Percentiles rank a stretch among this genome's conserved stretches.
These are phyloP conservation scores for Fusarium subglutinans DNA, from an alignment of 2,329 filamentous ascomycete genomes.

Conservation along the genomic window DNA sequence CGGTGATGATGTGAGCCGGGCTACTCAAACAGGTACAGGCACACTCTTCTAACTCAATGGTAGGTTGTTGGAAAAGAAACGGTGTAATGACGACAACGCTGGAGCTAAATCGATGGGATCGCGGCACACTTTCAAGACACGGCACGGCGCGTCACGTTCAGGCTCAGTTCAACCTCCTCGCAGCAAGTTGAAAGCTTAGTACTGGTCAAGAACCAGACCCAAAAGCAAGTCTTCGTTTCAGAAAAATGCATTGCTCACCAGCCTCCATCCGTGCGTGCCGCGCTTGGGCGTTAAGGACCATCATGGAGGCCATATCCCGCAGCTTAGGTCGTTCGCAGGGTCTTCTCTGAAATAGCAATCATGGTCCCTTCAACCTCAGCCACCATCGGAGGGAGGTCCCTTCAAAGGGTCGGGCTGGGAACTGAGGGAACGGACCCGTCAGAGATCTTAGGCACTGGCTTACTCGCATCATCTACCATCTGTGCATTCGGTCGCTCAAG, in stretches of 20 bases:
- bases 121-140: constrained; percentile 18
- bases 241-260: neutral
- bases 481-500: constrained; percentile 35
- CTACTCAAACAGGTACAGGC: neutral
- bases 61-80: neutral
- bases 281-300: constrained; percentile 12
- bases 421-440: constrained; percentile 32
- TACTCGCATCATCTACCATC: constrained; percentile 31
- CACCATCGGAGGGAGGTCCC: constrained; percentile 24
- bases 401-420: constrained; percentile 11
- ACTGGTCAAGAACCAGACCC: neutral
- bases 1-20: constrained; percentile 24
- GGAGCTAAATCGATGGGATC: constrained; percentile 27
- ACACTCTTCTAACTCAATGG: neutral
- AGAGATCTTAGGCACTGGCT: constrained; percentile 26
- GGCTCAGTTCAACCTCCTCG: neutral
- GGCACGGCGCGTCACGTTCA: constrained; percentile 23
- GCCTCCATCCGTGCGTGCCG: constrained; percentile 20
- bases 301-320: constrained; percentile 11
- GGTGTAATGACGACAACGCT: constrained; percentile 21
- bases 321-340: constrained; percentile 11
- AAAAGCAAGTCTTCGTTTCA: neutral
- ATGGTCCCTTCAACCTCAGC: constrained; percentile 26
- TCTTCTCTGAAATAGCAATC: constrained; percentile 7
- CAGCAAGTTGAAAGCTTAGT: neutral